Base-by-base conservation (phyloP, 2,329 filamentous ascomycete genomes). In the Colletotrichum sp. region DNA sequence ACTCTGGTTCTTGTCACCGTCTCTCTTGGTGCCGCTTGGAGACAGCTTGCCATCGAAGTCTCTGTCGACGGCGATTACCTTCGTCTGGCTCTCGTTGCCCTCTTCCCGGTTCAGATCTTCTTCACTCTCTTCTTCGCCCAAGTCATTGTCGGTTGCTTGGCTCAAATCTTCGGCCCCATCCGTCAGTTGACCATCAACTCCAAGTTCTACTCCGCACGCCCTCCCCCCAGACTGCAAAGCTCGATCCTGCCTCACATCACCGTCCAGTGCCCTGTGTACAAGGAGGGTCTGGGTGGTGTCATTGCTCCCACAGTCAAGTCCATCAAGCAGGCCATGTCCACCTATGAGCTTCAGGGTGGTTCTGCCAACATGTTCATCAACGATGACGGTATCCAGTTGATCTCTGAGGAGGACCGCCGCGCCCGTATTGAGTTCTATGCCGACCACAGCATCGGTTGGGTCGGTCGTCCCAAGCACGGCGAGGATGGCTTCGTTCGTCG, bases 211-310 rank as follows among this genome's bases (percentile, higher is more conserved):
- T 96, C 95, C 0, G 95, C 94, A 2, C 88, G 89, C n/a, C 89
- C 93, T 10, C 92, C 93, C 2, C 90, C 90, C 24, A 88, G 94
- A 64, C 84, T 96, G 32, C 90, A 90, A 72, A 86, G 84, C 2
- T 81, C 85, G 8, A 82, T 87, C 30, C 88, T 96, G 18, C 94
- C 94, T 3, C 94, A 95, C 81, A 89, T 95, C 78, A 96, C 95
- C 5, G 94, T 98, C 57, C 95, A 98, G 82, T 96, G 95, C 83
- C 95, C 95, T 6, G 94, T 98, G 0, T 98, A 97, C 87, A 97
- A 96, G 84, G 95, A 98, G 83, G 95, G 95, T 78, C 89, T 98
- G 4, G 86, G 86, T 44, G 91, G 88, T 77, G 95, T 98, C 83
- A 96, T 96, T 80, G 90, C 89, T 24, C 95, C 95, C 9, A 96